Evolutionary conservation across 331 rosid genomes (phyloP).

Genomic region (Stylosanthes scabra): DNA sequence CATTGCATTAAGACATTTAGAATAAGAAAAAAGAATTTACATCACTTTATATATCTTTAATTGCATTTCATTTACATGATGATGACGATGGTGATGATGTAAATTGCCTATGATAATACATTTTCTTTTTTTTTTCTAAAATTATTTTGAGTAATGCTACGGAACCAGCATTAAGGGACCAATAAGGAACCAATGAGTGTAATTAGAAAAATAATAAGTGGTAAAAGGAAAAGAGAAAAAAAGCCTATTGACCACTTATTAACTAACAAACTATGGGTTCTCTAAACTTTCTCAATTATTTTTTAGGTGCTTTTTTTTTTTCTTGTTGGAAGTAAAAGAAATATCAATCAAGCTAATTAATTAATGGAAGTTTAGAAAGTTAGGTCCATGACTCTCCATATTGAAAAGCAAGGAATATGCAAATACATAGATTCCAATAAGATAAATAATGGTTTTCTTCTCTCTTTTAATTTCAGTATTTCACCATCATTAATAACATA

Average conservation of each 20-base stretch:
- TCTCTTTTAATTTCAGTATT: slow-evolving; percentile 25
- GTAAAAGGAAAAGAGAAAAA: too few species aligned
- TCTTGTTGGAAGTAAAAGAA: not conserved
- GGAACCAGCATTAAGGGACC: too few species aligned
- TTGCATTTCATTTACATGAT: slow-evolving; percentile 17
- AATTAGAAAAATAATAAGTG: too few species aligned
- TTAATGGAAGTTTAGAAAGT: slow-evolving; percentile 33
- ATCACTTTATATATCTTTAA: slow-evolving; percentile 1
- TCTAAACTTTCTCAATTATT: too few species aligned
- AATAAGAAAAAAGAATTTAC: not conserved
- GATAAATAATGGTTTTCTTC: not conserved
- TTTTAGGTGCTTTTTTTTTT: too few species aligned
- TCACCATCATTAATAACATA: not conserved
- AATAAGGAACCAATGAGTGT: too few species aligned
- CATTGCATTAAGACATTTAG: not conserved
- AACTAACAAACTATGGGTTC: too few species aligned
- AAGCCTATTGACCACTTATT: too few species aligned
- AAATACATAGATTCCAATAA: slow-evolving; percentile 12
- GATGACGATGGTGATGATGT: slow-evolving; percentile 16
- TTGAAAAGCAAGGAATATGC: slow-evolving; percentile 26
- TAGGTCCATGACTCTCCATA: slow-evolving; percentile 22
- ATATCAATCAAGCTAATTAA: not conserved
- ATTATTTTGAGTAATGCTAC: too few species aligned
- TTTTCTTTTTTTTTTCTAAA: not conserved
- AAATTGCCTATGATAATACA: not conserved